Evolutionary conservation across 2,329 filamentous ascomycete species (phyloP), one percentile per base, ranked within the genome.

Genomic region (Phialophora chinensis): DNA sequence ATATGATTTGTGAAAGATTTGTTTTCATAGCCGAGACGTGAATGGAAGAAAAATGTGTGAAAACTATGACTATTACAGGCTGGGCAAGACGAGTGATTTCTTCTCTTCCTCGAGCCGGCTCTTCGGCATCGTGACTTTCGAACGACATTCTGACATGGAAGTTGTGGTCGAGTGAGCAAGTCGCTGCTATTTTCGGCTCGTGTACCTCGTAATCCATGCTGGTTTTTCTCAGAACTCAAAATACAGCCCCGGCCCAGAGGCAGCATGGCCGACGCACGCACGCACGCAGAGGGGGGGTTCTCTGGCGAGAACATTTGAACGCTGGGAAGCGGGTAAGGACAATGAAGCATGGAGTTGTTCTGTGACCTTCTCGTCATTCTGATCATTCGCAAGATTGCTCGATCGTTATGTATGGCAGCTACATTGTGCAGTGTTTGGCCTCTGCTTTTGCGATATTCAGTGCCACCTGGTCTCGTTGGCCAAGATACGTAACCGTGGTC

Each of bases 1-100:
- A 52, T 23, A 52, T 52, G 49, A 52, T 52, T n/a, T 25, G 20
- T 29, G 49, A 52, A 20, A 52, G 20, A 27, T 17, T 29, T 55
- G 3, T 55, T 55, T 55, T 55, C 53, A 31, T 55, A 55, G 27
- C 25, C 17, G n/a, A 20, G 31, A 25, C 25, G 3, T 27, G 17
- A 35, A 55, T 55, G 53, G 10, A 17, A 33, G 35, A n/a, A 55
- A 55, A 55, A 55, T 20, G 49, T 35, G 53, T n/a, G 8, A 35
- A 55, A 55, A 55, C 4, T 20, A 20, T 8, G 17, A 44, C 38
- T n/a, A 10, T 10, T 31, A 17, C 17, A 44, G 38, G 2, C 1
- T 6, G 38, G 2, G 6, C 14, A n/a, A 44, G 38, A 44, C 7
- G 17, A 7, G 17, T 44, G 38, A 17, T n/a, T 1, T 44, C 14